Base-by-base conservation (phyloP, 192 early-diverging fungal species). In the Mortierella hygrophila region DNA sequence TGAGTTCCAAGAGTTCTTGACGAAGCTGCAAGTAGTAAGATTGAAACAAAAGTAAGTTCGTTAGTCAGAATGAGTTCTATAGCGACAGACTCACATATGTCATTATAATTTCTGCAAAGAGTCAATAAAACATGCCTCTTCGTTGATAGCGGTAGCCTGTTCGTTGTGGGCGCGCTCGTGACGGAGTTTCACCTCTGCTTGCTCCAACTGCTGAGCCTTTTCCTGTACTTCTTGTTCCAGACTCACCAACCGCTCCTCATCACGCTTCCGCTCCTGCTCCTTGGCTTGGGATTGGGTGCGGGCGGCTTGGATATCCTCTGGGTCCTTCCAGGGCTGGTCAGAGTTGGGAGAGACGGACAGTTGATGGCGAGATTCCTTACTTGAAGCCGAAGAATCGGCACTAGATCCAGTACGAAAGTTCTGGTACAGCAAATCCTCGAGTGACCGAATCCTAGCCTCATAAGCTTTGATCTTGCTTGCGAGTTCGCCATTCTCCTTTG, bases 401-500 rank as follows among this genome's bases (percentile, higher is more conserved):
- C 69, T 78, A 3, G 84, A 65, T 38, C 71, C 54, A n/a, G 87
- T 77, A 15, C 83, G 76, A 54, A 83, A 88, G 70, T 85, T 85
- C 57, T 78, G 80, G 35, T 90, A 87, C 23, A 90, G 63, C 29
- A 73, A 81, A 23, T 88, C 88, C 46, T 90, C 90, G 0, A 90
- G 82, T 8, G 75, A 74, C 44, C 81, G 82, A 46, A 90, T 90
- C 54, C 90, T 86, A 18, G 78, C 41, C 69, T 90, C 88, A n/a
- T 85, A 89, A 4, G 83, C 84, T 78, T 89, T 82, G 72, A 81
- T 83, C 74, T 86, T 86, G 15, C 60, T 70, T 16, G 47, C 0
- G 32, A 86, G 38, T 1, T 86, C 84, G 7, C 79, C 47, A 38
- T 86, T 86, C 41, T 86, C 84, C 21, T 81, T 86, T 16, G 72